Conservation (phyloP, 805 yeast genomes). For the Metschnikowia amazonensis region DNA sequence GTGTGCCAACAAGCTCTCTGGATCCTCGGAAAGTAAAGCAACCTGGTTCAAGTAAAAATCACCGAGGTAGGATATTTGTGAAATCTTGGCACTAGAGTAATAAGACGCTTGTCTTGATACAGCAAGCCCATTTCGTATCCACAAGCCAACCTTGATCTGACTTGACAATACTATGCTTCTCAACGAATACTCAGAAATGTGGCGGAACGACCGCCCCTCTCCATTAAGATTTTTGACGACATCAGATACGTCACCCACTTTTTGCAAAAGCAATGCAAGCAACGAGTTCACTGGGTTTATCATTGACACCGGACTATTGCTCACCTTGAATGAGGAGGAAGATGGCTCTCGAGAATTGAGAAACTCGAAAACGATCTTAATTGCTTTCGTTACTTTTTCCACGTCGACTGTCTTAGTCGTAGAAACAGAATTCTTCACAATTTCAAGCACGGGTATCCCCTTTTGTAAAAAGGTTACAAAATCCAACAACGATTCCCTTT, state of each 20-base stretch:
- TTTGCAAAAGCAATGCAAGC: slow-evolving; percentile 43
- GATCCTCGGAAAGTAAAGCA: slow-evolving; percentile 37
- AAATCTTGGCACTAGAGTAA: slow-evolving; percentile 41
- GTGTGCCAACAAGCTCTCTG: slow-evolving; percentile 32
- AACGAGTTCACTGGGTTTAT: slow-evolving; percentile 59
- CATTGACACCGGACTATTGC: slow-evolving; percentile 51
- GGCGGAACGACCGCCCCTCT: slow-evolving; percentile 25
- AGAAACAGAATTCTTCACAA: slow-evolving; percentile 35
- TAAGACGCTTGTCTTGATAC: slow-evolving; percentile 48
- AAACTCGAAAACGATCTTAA: slow-evolving; percentile 26
- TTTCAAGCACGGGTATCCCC: slow-evolving; percentile 41
- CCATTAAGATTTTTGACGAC: background rate
- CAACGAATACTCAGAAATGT: slow-evolving; percentile 54
- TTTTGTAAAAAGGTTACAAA: slow-evolving; percentile 49
- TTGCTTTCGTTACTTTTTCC: slow-evolving; percentile 33
- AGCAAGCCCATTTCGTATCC: slow-evolving; percentile 71
- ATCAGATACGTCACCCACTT: slow-evolving; percentile 20
- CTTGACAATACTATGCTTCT: slow-evolving; percentile 57
- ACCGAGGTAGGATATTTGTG: slow-evolving; percentile 39
- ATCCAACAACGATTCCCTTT: slow-evolving; percentile 46
- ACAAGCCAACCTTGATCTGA: slow-evolving; percentile 60
- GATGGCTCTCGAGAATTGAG: slow-evolving; percentile 24
- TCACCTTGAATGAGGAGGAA: slow-evolving; percentile 33
- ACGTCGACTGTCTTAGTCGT: slow-evolving; percentile 35
- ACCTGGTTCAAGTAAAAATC: slow-evolving; percentile 47